A percentile compares a stretch with the other conserved stretches of the same genome.
phyloP scores from a whole-genome alignment of 208 protist genomes.

The Crithidia bombi region DNA sequence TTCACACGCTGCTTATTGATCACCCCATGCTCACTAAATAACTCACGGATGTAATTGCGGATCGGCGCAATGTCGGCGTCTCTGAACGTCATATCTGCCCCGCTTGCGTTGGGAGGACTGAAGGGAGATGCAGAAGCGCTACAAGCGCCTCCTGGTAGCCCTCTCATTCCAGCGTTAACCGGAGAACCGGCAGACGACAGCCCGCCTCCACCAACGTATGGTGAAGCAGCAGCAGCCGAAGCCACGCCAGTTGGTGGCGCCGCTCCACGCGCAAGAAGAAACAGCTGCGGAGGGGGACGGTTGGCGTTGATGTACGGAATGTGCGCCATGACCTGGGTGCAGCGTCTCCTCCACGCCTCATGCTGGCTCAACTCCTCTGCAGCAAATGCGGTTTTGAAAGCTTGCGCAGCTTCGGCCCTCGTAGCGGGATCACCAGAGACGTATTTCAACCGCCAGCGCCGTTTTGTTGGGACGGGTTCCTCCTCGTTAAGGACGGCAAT shows the following conservation, averaged over 20 bases:
- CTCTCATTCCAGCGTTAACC: not conserved
- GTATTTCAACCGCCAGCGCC: constrained; percentile 73
- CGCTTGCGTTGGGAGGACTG: constrained; percentile 9
- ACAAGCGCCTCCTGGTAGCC: not conserved
- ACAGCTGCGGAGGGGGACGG: constrained; percentile 41
- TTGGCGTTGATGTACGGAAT: constrained; percentile 50
- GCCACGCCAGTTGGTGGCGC: not conserved
- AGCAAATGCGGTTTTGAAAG: constrained; percentile 41
- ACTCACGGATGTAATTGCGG: constrained; percentile 57
- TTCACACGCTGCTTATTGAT: constrained; percentile 86
- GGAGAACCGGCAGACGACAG: not conserved
- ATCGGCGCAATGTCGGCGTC: constrained; percentile 66
- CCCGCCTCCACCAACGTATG: constrained; percentile 16
- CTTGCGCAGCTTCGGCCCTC: constrained; percentile 17
- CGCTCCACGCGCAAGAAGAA: constrained; percentile 24
- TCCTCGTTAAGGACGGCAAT: constrained; percentile 57
- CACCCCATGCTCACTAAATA: constrained; percentile 86
- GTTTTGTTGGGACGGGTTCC: constrained; percentile 49
- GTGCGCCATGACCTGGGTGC: constrained; percentile 43
- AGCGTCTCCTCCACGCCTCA: constrained; percentile 52
- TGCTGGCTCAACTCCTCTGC: constrained; percentile 58
- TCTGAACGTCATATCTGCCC: constrained; percentile 16
- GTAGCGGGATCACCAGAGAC: constrained; percentile 38
- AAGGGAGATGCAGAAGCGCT: constrained; percentile 18
- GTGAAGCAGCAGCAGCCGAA: constrained; percentile 9